phyloP scores from a whole-genome alignment of 2,329 filamentous ascomycete species.

The Sporothrix pallida region DNA sequence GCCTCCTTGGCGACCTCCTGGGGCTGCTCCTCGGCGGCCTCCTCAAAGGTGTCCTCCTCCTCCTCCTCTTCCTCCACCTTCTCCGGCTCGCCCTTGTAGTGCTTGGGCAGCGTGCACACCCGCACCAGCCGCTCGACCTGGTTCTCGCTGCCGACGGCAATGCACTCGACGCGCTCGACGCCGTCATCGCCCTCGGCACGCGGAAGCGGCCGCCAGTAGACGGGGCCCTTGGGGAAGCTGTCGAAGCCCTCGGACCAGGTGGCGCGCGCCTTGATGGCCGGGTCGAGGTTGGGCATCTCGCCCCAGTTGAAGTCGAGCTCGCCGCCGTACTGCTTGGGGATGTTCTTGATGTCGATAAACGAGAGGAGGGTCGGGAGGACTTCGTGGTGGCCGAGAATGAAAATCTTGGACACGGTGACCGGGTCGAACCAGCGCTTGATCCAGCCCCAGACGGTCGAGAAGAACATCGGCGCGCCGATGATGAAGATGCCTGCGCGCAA shows the following conservation, averaged over 20 bases:
- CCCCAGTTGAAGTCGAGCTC: conserved; percentile 83
- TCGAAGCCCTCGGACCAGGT: conserved; percentile 59
- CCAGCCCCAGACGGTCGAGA: conserved; percentile 93
- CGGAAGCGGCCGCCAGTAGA: conserved; percentile 59
- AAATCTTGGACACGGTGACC: conserved; percentile 94
- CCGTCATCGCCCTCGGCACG: conserved; percentile 42
- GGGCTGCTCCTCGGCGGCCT: conserved; percentile 26
- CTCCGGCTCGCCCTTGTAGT: conserved; percentile 41
- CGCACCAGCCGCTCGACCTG: conserved; percentile 54
- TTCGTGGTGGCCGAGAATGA: conserved; percentile 77
- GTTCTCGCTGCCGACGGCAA: conserved; percentile 57
- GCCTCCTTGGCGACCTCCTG: conserved; percentile 26
- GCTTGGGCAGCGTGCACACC: conserved; percentile 59
- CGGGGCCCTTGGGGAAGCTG: conserved; percentile 62
- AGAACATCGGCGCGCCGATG: conserved; percentile 88
- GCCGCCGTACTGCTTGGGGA: conserved; percentile 89
- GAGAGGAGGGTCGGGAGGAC: conserved; percentile 76
- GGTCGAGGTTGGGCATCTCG: conserved; percentile 74
- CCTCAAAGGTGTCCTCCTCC: conserved; percentile 19
- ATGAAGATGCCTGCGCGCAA: conserved; percentile 52
- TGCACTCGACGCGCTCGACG: conserved; percentile 56
- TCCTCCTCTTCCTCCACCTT: conserved; percentile 24
- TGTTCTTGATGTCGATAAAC: conserved; percentile 82
- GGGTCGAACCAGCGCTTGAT: conserved; percentile 96
- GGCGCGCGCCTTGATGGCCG: conserved; percentile 56